Conservation (phyloP, 352 stramenopile genomes). For the Pythium brachiatum region DNA sequence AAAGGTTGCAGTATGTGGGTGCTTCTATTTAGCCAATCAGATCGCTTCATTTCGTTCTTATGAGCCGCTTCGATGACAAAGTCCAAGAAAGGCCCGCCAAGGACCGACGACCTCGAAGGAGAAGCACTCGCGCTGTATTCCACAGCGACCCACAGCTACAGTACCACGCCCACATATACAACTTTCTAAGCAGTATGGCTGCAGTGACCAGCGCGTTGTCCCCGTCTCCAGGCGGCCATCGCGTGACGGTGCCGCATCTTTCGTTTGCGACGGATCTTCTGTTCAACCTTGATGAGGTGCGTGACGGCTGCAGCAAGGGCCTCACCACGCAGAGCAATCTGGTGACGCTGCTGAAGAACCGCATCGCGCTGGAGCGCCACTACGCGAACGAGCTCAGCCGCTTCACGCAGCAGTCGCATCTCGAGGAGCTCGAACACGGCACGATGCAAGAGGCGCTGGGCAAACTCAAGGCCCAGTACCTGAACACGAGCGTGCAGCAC, state of each 20-base stretch:
- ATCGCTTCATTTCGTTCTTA: conserved; percentile 19
- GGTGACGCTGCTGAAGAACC: conserved; percentile 64
- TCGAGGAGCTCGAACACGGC: conserved; percentile 55
- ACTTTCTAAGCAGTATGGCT: background rate
- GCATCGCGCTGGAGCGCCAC: conserved; percentile 64
- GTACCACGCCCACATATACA: background rate
- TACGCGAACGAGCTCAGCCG: conserved; percentile 68
- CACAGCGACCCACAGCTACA: background rate
- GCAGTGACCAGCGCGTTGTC: background rate
- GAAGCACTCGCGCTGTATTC: background rate
- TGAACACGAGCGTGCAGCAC: conserved; percentile 84
- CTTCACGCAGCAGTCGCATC: conserved; percentile 54
- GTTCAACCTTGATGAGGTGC: conserved; percentile 75
- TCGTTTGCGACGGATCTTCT: conserved; percentile 78
- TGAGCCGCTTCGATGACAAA: conserved; percentile 11
- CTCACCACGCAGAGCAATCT: conserved; percentile 58
- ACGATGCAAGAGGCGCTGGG: conserved; percentile 57
- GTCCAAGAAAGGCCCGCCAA: conserved; percentile 2
- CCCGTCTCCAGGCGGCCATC: background rate
- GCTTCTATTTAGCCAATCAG: conserved; percentile 20
- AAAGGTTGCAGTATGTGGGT: conserved; percentile 6
- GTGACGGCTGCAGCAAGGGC: conserved; percentile 36
- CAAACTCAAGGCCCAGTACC: conserved; percentile 66
- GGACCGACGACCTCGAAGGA: background rate
- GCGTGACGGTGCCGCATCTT: conserved; percentile 30